Percentiles rank a stretch among this genome's conserved stretches.
phyloP scores from a whole-genome alignment of 371 early-diverging fungal species.

The Batrachochytrium dendrobatidis region DNA sequence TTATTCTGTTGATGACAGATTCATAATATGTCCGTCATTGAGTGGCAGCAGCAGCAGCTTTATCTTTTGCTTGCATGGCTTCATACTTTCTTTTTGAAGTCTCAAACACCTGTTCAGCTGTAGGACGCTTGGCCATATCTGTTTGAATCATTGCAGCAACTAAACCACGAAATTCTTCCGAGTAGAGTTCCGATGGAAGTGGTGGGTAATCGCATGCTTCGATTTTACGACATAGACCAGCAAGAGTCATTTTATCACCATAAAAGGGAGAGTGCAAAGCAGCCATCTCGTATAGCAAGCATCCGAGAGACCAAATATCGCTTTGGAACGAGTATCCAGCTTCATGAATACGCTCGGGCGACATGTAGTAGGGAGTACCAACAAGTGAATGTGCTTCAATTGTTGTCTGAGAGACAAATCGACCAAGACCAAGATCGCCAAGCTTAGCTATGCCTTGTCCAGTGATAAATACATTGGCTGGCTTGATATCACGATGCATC shows the following conservation, averaged over 20 bases:
- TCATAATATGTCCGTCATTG: too few relatives aligned
- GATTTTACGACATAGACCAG: not conserved
- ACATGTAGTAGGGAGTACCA: constrained; percentile 3
- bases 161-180: constrained; percentile 1
- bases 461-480: constrained; percentile 2
- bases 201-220: constrained; percentile 2
- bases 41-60: not conserved
- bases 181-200: not conserved
- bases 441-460: constrained; percentile 1
- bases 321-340: constrained; percentile 3
- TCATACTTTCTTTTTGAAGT: not conserved
- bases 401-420: constrained; percentile 1
- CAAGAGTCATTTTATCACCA: constrained; percentile 1
- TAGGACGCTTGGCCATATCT: not conserved
- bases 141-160: constrained; percentile 1
- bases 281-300: constrained; percentile 2
- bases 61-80: not conserved
- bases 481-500: constrained; percentile 3
- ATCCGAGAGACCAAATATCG: constrained; percentile 4
- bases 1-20: too few relatives aligned
- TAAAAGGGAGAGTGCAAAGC: constrained; percentile 2
- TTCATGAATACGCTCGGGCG: constrained; percentile 2
- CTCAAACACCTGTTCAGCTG: not conserved
- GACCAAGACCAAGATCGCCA: constrained; percentile 1
- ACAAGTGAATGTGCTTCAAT: constrained; percentile 1